Conservation (phyloP, 345 rosid genomes). For the Aurinia saxatilis region DNA sequence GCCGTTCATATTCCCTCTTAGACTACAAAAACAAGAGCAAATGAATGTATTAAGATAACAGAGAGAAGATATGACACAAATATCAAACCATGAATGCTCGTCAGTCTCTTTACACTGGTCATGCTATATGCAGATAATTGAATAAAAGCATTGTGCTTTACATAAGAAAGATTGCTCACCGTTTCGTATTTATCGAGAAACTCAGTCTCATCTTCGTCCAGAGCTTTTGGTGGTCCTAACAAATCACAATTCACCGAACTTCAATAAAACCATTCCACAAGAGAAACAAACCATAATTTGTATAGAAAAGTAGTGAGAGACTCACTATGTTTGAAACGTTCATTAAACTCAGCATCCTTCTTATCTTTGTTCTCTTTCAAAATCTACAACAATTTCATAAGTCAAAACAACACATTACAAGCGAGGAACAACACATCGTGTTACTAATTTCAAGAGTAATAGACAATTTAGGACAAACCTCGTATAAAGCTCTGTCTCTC, state of each 20-base stretch:
- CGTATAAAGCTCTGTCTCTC: conserved; percentile 80
- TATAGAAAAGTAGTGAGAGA: conserved; percentile 6
- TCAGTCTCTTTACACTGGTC: no score
- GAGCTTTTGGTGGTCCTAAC: conserved; percentile 91
- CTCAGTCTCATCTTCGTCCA: conserved; percentile 97
- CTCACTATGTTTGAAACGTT: conserved; percentile 93
- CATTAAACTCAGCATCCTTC: conserved; percentile 89
- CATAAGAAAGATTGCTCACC: conserved; percentile 38
- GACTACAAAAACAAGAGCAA: conserved; percentile 39
- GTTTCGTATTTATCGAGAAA: conserved; percentile 74
- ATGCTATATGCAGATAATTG: background rate
- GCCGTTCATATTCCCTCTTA: conserved; percentile 64
- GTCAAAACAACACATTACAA: background rate
- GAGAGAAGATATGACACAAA: background rate
- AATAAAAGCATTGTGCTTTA: background rate
- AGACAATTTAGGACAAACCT: conserved; percentile 35
- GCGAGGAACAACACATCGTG: background rate
- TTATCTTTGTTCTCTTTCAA: conserved; percentile 95
- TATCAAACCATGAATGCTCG: background rate
- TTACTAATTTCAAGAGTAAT: background rate
- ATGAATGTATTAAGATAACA: background rate
- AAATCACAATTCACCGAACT: background rate
- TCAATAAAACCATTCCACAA: background rate
- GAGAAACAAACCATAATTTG: background rate
- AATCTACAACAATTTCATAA: conserved; percentile 39